Percentiles rank a stretch among this genome's conserved stretches.
Conservation (phyloP, 2,329 filamentous ascomycete species). For the Dactylellina drechsleri region DNA sequence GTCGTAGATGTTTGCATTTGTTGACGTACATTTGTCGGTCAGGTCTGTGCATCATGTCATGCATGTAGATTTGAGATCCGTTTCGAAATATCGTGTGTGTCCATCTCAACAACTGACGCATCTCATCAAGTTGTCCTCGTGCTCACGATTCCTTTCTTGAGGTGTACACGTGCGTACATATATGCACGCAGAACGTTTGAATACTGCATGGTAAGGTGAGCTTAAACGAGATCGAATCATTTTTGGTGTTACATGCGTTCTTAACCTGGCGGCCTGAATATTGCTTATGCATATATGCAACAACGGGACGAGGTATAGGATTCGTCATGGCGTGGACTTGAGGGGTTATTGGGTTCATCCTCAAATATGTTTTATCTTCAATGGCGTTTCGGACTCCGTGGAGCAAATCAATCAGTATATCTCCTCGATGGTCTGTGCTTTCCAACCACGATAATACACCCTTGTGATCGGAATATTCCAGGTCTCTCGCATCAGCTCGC, state of each 20-base stretch:
- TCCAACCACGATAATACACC: not conserved
- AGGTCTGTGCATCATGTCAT: slow-evolving; percentile 5
- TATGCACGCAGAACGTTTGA: too few relatives aligned
- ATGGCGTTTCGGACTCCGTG: too few relatives aligned
- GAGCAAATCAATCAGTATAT: not conserved
- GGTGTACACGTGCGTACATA: slow-evolving; percentile 7
- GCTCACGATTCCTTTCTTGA: slow-evolving; percentile 11
- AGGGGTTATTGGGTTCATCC: too few relatives aligned
- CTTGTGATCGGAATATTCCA: slow-evolving; percentile 23
- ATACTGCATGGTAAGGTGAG: too few relatives aligned
- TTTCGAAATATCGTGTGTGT: slow-evolving; percentile 4
- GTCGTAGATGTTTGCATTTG: not conserved
- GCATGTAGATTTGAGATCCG: slow-evolving; percentile 3
- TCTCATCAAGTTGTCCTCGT: not conserved
- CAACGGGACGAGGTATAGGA: too few relatives aligned
- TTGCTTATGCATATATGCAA: too few relatives aligned
- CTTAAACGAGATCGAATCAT: too few relatives aligned
- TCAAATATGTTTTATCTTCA: too few relatives aligned
- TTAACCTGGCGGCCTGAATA: too few relatives aligned
- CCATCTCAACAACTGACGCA: not conserved
- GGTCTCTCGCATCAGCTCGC: not conserved
- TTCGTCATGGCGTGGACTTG: too few relatives aligned
- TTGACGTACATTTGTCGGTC: not conserved
- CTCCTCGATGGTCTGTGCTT: not conserved
- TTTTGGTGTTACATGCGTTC: too few relatives aligned